Conservation (phyloP, 73 alveolate genomes). For the Paraurostyla sp. region DNA sequence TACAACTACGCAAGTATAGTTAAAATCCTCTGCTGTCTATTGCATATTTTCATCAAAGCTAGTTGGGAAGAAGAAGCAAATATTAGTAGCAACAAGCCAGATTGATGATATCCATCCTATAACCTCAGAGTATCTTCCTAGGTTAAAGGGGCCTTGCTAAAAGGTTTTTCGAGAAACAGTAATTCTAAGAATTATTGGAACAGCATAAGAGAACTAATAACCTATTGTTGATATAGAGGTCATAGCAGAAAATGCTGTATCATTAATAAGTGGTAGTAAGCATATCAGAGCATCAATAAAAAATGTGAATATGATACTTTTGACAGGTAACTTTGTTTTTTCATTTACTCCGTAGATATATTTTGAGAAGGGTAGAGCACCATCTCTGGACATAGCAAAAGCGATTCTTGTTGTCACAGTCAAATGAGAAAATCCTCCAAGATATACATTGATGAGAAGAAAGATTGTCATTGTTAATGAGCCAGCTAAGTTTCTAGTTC, state of each 20-base stretch:
- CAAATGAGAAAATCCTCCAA: background rate
- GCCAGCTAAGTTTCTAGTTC: background rate
- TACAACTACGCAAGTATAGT: constrained; percentile 13
- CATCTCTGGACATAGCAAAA: constrained; percentile 29
- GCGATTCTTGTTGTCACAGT: constrained; percentile 4
- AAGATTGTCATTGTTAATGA: background rate
- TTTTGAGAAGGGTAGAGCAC: background rate
- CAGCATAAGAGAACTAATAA: background rate
- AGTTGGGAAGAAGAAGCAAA: constrained; percentile 6
- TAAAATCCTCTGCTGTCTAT: background rate
- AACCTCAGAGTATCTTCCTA: background rate
- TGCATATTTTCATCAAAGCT: background rate
- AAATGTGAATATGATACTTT: background rate
- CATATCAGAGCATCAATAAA: background rate
- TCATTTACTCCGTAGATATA: background rate
- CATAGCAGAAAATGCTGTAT: constrained; percentile 26
- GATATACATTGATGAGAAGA: background rate
- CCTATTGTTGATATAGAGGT: background rate
- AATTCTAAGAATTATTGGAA: constrained; percentile 1
- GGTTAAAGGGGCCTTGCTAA: background rate
- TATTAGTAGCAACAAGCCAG: background rate
- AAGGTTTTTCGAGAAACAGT: background rate
- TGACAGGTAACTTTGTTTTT: background rate
- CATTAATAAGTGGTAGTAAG: constrained; percentile 5
- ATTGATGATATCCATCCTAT: background rate